Base-by-base conservation (phyloP, 495 filamentous ascomycete species). In the Podospora anserina region DNA sequence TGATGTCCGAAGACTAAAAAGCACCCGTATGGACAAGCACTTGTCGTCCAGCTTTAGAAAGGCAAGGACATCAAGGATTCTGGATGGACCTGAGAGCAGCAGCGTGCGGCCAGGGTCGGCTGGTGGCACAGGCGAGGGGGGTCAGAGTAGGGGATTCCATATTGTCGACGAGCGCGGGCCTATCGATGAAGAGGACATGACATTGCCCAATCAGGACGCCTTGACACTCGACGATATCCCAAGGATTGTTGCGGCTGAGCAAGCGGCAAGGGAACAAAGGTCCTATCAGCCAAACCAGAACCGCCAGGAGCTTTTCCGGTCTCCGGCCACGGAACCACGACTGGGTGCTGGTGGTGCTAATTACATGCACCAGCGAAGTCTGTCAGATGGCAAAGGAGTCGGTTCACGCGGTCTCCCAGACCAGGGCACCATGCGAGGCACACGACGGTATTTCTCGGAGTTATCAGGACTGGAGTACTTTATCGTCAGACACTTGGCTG, bases 141-240 rank as follows among this genome's bases (percentile, higher is more conserved):
- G 83, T 59, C 59, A 44, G 11, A 87, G 82, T 34, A 81, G 83
- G 59, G 85, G 84, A 3, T 90, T 83, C 63, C 90, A 92, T 69
- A 97, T 97, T 73, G 88, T 97, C 0, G 92, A 97, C 75, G 94
- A 97, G 73, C 88, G 87, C 55, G 92, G 94, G 70, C 83, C 82
- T 49, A 89, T 88, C 68, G 87, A 89, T 30, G 91, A 94, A 55
- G 83, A 85, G 26, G 90, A 93, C 65, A 82, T 93, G 69, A 92
- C 91, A 60, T 91, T 99, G 70, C 92, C 91, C n/a, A 87, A 91
- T 70, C 90, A 94, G 67, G 93, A 97, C 81, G 91, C 92, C 16
- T 83, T 98, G 44, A 97, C 93, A 5, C 82, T 99, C 66, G 95
- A 98, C 77, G 95, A 99, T 75, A 97, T 99, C 69, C 94, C 95